phyloP scores from a whole-genome alignment of 163 green algal genomes.

The Volvox carteri region DNA sequence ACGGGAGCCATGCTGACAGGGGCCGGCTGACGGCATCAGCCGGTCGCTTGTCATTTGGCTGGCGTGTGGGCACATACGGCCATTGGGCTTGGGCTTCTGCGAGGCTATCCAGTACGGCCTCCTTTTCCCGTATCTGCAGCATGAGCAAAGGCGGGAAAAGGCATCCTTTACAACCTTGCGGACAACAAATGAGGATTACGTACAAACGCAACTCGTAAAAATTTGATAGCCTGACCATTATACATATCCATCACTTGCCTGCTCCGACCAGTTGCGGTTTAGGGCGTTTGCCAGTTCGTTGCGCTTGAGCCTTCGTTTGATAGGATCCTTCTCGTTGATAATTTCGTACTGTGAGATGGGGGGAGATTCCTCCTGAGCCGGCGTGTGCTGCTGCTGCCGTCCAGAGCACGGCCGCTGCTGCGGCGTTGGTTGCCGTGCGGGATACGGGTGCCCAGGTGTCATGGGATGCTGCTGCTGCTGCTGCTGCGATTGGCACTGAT shows the following conservation, averaged over 20 bases:
- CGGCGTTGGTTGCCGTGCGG: background rate
- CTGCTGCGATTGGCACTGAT: background rate
- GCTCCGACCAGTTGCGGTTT: slow-evolving; percentile 45
- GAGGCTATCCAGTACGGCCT: slow-evolving; percentile 50
- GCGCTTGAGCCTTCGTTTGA: slow-evolving; percentile 40
- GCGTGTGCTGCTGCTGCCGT: slow-evolving; percentile 1
- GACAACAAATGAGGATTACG: no score
- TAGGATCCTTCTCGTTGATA: slow-evolving; percentile 38
- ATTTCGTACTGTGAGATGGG: slow-evolving; percentile 62
- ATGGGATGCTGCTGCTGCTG: slow-evolving; percentile 5
- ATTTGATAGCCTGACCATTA: no score
- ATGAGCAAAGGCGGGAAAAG: no score
- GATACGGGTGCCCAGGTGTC: background rate
- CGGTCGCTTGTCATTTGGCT: slow-evolving; percentile 63
- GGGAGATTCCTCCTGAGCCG: background rate
- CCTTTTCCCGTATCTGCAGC: slow-evolving; percentile 61
- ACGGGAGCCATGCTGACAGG: slow-evolving; percentile 12
- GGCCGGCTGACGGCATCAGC: slow-evolving; percentile 55
- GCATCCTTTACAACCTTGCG: no score
- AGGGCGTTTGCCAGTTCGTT: slow-evolving; percentile 52
- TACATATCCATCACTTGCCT: slow-evolving; percentile 54
- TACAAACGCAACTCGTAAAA: no score
- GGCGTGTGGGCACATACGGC: slow-evolving; percentile 54
- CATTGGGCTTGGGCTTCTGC: slow-evolving; percentile 45
- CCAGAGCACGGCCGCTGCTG: background rate